Evolutionary conservation across 2,329 filamentous ascomycete genomes (phyloP).

Genomic region (Aspergillus aculeatus): DNA sequence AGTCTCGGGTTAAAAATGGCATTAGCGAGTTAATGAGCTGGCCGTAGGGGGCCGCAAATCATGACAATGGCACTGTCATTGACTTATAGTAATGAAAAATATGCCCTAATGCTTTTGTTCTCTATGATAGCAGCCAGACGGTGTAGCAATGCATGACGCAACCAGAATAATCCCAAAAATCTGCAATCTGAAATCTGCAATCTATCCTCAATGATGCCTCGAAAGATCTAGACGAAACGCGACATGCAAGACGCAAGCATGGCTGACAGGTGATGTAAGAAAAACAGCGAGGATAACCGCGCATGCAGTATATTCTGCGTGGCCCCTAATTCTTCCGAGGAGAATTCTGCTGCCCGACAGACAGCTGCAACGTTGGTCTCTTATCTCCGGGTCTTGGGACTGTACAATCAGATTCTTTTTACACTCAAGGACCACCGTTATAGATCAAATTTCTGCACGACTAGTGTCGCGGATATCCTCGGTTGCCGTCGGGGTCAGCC

Average conservation of each 20-base stretch:
- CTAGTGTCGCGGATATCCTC: neutral
- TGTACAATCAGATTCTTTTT: neutral
- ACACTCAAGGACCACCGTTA: neutral
- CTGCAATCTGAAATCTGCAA: neutral
- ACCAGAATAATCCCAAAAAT: neutral
- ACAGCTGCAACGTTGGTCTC: neutral
- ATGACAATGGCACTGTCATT: too few relatives aligned
- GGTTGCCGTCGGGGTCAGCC: neutral
- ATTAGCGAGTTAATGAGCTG: too few relatives aligned
- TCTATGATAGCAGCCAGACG: neutral
- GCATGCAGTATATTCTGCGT: neutral
- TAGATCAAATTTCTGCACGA: conserved; percentile 1
- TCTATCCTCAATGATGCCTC: neutral
- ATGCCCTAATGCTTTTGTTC: too few relatives aligned
- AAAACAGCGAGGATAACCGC: neutral
- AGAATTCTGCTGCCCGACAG: neutral
- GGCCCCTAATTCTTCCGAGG: neutral
- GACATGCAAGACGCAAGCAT: neutral
- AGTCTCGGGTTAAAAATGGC: too few relatives aligned
- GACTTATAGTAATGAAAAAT: too few relatives aligned
- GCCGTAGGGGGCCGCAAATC: too few relatives aligned
- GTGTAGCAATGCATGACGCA: neutral
- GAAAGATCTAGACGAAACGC: neutral
- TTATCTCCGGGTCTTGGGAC: neutral
- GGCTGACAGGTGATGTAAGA: neutral